A percentile compares a stretch with the other conserved stretches of the same genome.
These are phyloP conservation scores for Babesia bigemina DNA, from an alignment of 169 alveolate species.

Conservation along the genomic window DNA sequence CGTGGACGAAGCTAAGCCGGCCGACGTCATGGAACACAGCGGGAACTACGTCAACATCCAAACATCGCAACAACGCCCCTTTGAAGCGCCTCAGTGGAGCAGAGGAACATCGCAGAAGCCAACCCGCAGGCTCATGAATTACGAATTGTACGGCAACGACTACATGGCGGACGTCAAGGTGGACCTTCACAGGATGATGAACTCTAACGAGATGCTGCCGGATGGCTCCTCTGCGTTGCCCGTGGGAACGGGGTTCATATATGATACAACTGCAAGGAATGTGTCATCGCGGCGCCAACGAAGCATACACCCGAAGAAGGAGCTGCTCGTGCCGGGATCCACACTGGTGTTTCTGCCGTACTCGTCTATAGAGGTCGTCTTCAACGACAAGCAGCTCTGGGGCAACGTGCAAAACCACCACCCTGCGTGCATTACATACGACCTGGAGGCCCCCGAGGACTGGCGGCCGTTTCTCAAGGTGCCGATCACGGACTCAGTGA, in stretches of 20 bases:
- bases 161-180: conserved; percentile 62
- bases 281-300: not conserved
- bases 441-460: conserved; percentile 72
- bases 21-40: not conserved
- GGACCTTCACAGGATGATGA: conserved; percentile 14
- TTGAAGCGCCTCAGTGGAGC: not conserved
- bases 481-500: conserved; percentile 40
- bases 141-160: conserved; percentile 62
- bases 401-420: conserved; percentile 86
- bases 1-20: not conserved
- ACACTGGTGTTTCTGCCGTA: conserved; percentile 82
- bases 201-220: conserved; percentile 32
- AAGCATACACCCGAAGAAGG: conserved; percentile 26
- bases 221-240: conserved; percentile 1
- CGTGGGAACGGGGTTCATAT: conserved; percentile 2
- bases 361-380: conserved; percentile 80
- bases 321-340: conserved; percentile 61
- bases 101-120: not conserved
- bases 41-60: conserved; percentile 26
- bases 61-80: not conserved
- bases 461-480: conserved; percentile 82
- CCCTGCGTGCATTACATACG: conserved; percentile 84
- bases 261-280: not conserved
- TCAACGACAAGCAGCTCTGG: conserved; percentile 83
- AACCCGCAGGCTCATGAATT: conserved; percentile 31